Base-by-base conservation (phyloP, 2,329 filamentous ascomycete species). In the Graphium sp. region DNA sequence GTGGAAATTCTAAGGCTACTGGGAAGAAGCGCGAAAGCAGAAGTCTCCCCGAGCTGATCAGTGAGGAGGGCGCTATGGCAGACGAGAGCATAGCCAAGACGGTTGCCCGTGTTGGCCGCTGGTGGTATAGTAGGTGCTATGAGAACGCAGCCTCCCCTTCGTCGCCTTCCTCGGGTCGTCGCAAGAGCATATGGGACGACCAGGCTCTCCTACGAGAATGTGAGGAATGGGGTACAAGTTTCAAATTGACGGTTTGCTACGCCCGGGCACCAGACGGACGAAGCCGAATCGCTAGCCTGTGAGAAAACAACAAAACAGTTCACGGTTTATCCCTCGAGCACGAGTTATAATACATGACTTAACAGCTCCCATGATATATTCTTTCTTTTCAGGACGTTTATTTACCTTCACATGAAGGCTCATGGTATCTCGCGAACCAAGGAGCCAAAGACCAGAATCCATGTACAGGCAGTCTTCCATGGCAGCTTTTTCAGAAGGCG, bases 101-200 rank as follows among this genome's bases (percentile, higher is more conserved):
- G 63, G 84, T 95, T 14, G 78, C 84, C 11, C 77, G 74, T 36
- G 87, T 95, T 8, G 87, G 84, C 2, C 68, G 89, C 24, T 95
- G 87, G 83, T 98, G 89, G 89, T 95, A 93, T 52, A 80, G 73
- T 7, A 72, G 79, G 29, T 94, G 87, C 57, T 95, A 94, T 48
- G 87, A 94, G 52, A 70, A 66, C 32, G 62, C 66, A 5, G 59
- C 74, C 7, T 50, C 67, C n/a, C 34, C 37, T 20, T 33, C 34
- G 48, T 60, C 28, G 47, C 59, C 28, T 53, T 57, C 26, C 55
- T 58, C 18, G 25, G 30, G 33, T 7, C 11, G 26, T 6, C 20
- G 22, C 10, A 48, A 44, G 34, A 68, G 78, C 47, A 80, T 95
- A 39, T 95, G 85, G 77, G 66, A 62, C 26, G 79, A 94, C 45